Base-by-base conservation (phyloP, 1,139 yeast species). In the Protomyces inundatus region DNA sequence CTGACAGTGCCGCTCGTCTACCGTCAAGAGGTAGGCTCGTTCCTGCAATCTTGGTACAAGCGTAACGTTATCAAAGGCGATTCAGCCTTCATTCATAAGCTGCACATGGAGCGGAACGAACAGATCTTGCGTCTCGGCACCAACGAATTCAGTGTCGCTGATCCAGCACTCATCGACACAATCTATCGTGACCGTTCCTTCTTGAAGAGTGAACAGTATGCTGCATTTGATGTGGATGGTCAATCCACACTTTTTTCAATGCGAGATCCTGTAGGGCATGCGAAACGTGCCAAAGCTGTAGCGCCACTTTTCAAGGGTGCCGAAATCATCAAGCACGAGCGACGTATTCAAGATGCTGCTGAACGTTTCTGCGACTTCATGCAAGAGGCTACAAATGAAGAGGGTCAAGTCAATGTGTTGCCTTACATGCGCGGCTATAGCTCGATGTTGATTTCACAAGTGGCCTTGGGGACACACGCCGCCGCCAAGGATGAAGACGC, bases 141-240 rank as follows among this genome's bases (percentile, higher is more conserved):
- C 10, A 58, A 58, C n/a, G 62, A 58, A 23, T 58, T 58, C 53
- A 51, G 56, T 6, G 45, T 58, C 36, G 54, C 56, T 16, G 62
- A 58, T 52, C 62, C 62, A 16, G 56, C 42, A n/a, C n/a, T 58
- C 45, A n/a, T 58, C 39, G 34, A 40, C 51, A 52, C 50, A 12
- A 58, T 58, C 2, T 58, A 58, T 30, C 50, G 52, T n/a, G 62
- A 58, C 56, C 53, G 40, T 39, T 3, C 34, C 35, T 58, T 58
- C 30, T 35, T 58, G 42, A 58, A 58, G 56, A 51, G 56, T 6
- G 53, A 51, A n/a, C 56, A 58, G 53, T 58, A 58, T 35, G 62
- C 62, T n/a, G 62, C 53, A 7, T 58, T 58, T 35, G 62, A 58
- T 23, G 52, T 58, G 12, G 45, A 58, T 14, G 62, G 62, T 9